Conservation (phyloP, 2,329 filamentous ascomycete genomes). For the Aspergillus ochraceoroseus region DNA sequence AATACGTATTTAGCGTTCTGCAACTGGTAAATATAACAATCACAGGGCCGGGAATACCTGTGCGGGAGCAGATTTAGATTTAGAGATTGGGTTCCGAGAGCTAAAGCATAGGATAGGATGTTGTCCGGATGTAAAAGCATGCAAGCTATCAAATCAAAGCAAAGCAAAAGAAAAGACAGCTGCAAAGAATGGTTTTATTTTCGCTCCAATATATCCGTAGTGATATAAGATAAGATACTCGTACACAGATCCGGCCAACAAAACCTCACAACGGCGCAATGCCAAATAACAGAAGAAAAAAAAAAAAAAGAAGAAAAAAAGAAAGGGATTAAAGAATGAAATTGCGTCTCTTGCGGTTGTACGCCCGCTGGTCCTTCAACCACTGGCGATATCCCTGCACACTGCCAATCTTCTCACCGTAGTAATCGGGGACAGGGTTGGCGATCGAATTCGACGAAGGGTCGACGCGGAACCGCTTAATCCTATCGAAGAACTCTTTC, state of each 20-base stretch:
- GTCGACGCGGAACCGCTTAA: conserved; percentile 89
- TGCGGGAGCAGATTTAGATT: conserved; percentile 54
- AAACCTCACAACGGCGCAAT: too few species aligned
- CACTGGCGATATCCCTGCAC: conserved; percentile 87
- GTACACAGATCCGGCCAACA: too few species aligned
- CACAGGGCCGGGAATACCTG: conserved; percentile 50
- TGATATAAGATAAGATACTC: too few species aligned
- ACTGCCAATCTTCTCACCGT: conserved; percentile 96
- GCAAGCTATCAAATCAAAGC: conserved; percentile 2
- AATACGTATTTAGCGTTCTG: too few species aligned
- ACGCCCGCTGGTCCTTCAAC: conserved; percentile 95
- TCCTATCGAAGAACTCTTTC: conserved; percentile 83
- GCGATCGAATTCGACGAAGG: conserved; percentile 80
- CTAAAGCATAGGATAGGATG: conserved; percentile 41
- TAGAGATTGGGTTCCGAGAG: conserved; percentile 50
- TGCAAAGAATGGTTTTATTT: too few species aligned
- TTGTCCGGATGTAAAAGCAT: too few species aligned
- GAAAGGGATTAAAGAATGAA: conserved; percentile 32
- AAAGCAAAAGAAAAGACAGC: conserved; percentile 1
- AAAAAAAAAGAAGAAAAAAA: conserved; percentile 1
- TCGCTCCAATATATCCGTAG: too few species aligned
- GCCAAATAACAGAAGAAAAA: conserved; percentile 3
- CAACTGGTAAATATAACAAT: too few species aligned
- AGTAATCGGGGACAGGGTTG: conserved; percentile 95
- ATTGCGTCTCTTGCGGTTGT: conserved; percentile 75